Conservation (phyloP, 139 green algal genomes). For the Micromonas pusilla region DNA sequence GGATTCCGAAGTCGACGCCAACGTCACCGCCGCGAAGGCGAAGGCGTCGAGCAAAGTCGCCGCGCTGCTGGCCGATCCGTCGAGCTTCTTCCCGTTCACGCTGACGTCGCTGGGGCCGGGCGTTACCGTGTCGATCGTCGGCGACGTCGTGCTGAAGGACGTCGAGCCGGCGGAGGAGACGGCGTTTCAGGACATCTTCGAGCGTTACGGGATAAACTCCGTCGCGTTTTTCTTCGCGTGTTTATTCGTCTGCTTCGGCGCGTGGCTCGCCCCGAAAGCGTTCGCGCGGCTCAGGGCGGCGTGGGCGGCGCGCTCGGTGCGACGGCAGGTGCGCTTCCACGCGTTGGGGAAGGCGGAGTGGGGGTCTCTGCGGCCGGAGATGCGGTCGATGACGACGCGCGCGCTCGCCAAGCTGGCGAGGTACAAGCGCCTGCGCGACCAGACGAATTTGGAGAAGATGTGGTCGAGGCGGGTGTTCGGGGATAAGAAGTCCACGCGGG, state of each 20-base stretch:
- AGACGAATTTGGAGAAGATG: not conserved
- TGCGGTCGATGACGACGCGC: not conserved
- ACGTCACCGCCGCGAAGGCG: not conserved
- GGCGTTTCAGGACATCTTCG: not conserved
- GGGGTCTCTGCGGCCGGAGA: not conserved
- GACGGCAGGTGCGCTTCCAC: not conserved
- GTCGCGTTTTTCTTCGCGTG: not conserved
- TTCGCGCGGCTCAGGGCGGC: no score
- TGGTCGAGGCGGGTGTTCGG: not conserved
- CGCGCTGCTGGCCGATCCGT: not conserved
- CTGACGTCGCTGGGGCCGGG: not conserved
- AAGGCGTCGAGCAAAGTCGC: not conserved
- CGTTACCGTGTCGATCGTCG: not conserved
- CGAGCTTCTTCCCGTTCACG: not conserved
- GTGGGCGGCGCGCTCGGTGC: not conserved
- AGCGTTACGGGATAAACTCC: not conserved
- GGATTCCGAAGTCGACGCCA: not conserved
- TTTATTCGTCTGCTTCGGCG: no score
- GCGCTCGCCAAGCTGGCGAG: not conserved
- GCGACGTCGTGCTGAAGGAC: not conserved
- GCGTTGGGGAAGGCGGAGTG: not conserved
- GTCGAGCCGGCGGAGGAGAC: not conserved
- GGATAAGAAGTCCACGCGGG: not conserved
- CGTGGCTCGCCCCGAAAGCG: no score
- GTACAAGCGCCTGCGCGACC: not conserved